phyloP scores from a whole-genome alignment of 202 grass and related monocot genomes.

The Dendrocalamus latiflorus region DNA sequence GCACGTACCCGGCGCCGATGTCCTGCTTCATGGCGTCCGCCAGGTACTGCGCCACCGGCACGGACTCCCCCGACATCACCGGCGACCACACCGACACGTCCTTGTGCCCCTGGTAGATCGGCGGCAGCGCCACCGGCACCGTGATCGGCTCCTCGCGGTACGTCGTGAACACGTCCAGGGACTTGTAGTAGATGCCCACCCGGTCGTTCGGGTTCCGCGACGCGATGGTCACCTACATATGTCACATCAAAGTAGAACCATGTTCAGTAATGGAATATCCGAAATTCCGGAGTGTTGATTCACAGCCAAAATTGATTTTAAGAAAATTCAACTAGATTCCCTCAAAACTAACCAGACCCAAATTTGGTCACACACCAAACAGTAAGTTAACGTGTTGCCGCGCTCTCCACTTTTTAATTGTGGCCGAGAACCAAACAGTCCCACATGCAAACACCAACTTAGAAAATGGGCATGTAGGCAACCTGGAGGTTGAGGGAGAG shows the following conservation, averaged over 20 bases:
- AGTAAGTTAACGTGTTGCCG: not conserved
- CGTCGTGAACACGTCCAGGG: slow-evolving; percentile 46
- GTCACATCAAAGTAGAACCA: not conserved
- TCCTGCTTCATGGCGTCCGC: slow-evolving; percentile 60
- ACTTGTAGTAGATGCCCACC: slow-evolving; percentile 63
- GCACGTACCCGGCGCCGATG: slow-evolving; percentile 53
- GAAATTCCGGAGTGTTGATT: not conserved
- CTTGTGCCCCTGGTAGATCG: slow-evolving; percentile 66
- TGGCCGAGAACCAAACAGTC: not conserved
- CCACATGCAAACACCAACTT: not conserved
- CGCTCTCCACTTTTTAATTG: not conserved
- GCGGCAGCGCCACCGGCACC: slow-evolving; percentile 42
- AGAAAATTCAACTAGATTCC: not conserved
- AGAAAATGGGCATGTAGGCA: not conserved
- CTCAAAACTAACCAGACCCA: not conserved
- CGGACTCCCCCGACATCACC: slow-evolving; percentile 34
- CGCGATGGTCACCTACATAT: slow-evolving; percentile 41
- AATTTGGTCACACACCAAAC: not conserved
- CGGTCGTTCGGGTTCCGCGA: slow-evolving; percentile 63
- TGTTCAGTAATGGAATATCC: not conserved
- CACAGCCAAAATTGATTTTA: not conserved
- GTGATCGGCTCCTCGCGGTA: slow-evolving; percentile 61
- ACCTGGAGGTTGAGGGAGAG: slow-evolving; percentile 44
- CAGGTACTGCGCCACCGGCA: slow-evolving; percentile 48
- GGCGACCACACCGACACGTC: slow-evolving; percentile 76